Percentiles rank a stretch among this genome's conserved stretches.
phyloP scores from a whole-genome alignment of 805 yeast species.

The Wickerhamomyces chaumierensis region DNA sequence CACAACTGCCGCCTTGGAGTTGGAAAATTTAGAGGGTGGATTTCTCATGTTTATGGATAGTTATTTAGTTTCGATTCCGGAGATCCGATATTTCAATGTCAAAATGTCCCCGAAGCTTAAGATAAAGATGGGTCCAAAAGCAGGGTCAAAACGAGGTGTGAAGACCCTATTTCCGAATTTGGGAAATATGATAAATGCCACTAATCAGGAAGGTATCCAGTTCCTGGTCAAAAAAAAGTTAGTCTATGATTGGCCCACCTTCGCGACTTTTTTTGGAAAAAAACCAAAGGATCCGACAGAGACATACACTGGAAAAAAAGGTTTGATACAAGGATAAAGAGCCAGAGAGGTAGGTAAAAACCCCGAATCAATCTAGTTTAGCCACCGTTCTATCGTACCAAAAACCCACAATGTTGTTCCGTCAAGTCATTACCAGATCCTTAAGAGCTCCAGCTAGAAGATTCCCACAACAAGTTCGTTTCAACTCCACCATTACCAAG shows the following conservation, averaged over 20 bases:
- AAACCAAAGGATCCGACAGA: not conserved
- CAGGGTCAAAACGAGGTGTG: too few species aligned
- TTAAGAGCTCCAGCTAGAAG: not conserved
- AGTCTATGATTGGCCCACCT: not conserved
- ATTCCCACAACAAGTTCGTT: slow-evolving; percentile 23
- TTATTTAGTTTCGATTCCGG: too few species aligned
- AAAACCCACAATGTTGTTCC: not conserved
- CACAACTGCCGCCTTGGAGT: too few species aligned
- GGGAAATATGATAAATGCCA: too few species aligned
- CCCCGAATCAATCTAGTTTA: not conserved
- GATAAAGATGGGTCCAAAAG: too few species aligned
- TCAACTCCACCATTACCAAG: slow-evolving; percentile 20
- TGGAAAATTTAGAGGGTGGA: too few species aligned
- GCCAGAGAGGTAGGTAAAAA: not conserved
- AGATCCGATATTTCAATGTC: too few species aligned
- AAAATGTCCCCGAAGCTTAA: too few species aligned
- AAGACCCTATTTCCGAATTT: too few species aligned
- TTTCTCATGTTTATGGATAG: too few species aligned
- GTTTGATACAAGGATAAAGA: not conserved
- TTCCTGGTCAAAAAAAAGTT: too few species aligned
- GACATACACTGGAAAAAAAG: not conserved
- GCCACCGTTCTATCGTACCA: not conserved
- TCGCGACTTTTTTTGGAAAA: not conserved
- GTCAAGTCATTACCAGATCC: not conserved
- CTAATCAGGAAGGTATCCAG: too few species aligned